Percentiles rank a stretch among this genome's conserved stretches.
Evolutionary conservation across 352 stramenopile genomes (phyloP).

Genomic region (Hyaloperonospora arabidopsidis): DNA sequence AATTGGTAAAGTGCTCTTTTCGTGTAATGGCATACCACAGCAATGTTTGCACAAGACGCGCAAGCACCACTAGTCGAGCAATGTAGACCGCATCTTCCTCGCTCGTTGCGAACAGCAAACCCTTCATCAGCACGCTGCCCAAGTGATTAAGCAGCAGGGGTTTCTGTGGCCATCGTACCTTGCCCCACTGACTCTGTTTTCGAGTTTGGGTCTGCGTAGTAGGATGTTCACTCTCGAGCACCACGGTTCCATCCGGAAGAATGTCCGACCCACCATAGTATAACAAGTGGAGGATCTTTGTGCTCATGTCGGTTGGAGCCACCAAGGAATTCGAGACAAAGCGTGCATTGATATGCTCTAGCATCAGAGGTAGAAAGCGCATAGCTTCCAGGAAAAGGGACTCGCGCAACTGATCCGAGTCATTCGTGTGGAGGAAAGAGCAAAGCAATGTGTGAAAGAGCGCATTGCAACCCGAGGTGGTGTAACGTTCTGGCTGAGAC

Average conservation of each 20-base stretch:
- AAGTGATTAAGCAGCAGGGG: conserved; percentile 68
- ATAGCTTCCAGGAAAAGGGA: conserved; percentile 64
- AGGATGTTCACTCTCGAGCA: conserved; percentile 67
- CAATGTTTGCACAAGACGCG: conserved; percentile 63
- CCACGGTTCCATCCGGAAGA: conserved; percentile 50
- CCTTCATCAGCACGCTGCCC: conserved; percentile 64
- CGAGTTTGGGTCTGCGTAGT: conserved; percentile 82
- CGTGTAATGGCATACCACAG: conserved; percentile 67
- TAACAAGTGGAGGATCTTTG: conserved; percentile 51
- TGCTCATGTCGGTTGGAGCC: conserved; percentile 19
- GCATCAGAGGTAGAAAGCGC: conserved; percentile 67
- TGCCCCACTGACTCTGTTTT: conserved; percentile 80
- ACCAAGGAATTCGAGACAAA: conserved; percentile 23
- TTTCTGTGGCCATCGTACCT: conserved; percentile 70
- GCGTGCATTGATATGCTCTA: conserved; percentile 40
- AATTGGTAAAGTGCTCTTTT: conserved; percentile 49
- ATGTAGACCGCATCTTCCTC: conserved; percentile 54
- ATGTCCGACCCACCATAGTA: conserved; percentile 73
- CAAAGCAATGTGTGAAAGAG: conserved; percentile 77
- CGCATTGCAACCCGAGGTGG: conserved; percentile 61
- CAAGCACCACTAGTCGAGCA: conserved; percentile 55
- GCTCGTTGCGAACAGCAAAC: conserved; percentile 49
- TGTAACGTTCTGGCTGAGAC: conserved; percentile 73
- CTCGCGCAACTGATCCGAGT: conserved; percentile 57
- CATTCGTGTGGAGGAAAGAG: conserved; percentile 53